Percentiles rank a stretch among this genome's conserved stretches.
Evolutionary conservation across 495 filamentous ascomycete genomes (phyloP).

Genomic region (Parachaetomium inaequale): DNA sequence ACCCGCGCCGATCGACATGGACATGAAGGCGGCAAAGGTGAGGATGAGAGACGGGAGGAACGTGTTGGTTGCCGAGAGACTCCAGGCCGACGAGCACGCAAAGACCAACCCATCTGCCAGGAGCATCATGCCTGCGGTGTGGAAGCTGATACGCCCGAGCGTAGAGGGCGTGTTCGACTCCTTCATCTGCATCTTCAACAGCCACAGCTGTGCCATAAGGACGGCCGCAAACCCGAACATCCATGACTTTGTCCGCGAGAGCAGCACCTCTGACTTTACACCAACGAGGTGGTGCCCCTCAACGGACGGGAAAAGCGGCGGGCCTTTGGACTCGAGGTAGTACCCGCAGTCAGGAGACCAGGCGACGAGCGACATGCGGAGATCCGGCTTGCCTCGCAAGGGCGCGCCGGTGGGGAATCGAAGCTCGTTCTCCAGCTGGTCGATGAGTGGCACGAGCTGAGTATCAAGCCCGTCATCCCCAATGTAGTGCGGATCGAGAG

Average conservation of each 20-base stretch:
- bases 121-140: constrained; percentile 78
- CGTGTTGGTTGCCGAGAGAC: constrained; percentile 59
- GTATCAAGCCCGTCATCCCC: constrained; percentile 26
- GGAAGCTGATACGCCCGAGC: constrained; percentile 83
- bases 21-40: constrained; percentile 64
- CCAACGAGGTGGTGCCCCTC: constrained; percentile 69
- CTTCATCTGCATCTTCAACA: constrained; percentile 82
- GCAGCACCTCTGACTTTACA: constrained; percentile 71
- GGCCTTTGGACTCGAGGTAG: constrained; percentile 82
- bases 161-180: constrained; percentile 94
- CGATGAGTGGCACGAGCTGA: constrained; percentile 46
- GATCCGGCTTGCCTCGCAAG: constrained; percentile 59
- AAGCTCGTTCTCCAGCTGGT: constrained; percentile 77
- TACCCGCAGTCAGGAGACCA: constrained; percentile 95
- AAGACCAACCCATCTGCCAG: constrained; percentile 74
- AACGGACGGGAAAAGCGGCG: constrained; percentile 62
- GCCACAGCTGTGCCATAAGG: constrained; percentile 64
- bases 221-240: constrained; percentile 63
- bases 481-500: constrained; percentile 42
- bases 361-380: constrained; percentile 78
- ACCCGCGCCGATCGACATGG: constrained; percentile 64
- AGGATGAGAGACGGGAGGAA: constrained; percentile 72
- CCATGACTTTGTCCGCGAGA: constrained; percentile 61
- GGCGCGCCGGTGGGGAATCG: constrained; percentile 81
- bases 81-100: constrained; percentile 56